Evolutionary conservation across 768 basidiomycete species (phyloP).

Genomic region (Tulasnella sp.): DNA sequence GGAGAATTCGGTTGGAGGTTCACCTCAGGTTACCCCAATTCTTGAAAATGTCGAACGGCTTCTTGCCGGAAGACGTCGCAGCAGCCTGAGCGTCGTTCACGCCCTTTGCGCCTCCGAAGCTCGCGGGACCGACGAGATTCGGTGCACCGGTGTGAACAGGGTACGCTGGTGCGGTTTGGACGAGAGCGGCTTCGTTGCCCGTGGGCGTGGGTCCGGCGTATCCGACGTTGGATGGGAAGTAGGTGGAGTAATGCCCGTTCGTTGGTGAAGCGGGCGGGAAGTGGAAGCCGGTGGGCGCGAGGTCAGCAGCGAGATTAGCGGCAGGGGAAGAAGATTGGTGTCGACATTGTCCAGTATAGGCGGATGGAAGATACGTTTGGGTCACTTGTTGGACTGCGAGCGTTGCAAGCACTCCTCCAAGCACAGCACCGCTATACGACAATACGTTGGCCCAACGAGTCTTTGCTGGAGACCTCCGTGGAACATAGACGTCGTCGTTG

Average conservation of each 20-base stretch:
- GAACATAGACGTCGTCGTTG: neutral
- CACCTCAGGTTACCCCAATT: slow-evolving; percentile 57
- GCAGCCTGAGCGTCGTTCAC: neutral
- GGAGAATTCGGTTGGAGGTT: neutral
- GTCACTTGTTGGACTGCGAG: neutral
- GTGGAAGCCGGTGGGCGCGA: neutral
- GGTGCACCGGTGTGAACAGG: slow-evolving; percentile 52
- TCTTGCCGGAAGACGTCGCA: slow-evolving; percentile 14
- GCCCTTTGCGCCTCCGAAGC: neutral
- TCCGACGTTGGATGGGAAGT: slow-evolving; percentile 70
- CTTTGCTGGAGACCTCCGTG: neutral
- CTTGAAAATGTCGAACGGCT: slow-evolving; percentile 53
- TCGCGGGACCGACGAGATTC: slow-evolving; percentile 17
- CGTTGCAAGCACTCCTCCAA: neutral
- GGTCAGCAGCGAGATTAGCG: neutral
- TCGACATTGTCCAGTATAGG: neutral
- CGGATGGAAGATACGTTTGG: neutral
- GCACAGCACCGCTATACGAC: neutral
- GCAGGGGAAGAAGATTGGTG: neutral
- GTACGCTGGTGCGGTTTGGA: slow-evolving; percentile 31
- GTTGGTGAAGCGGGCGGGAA: slow-evolving; percentile 60
- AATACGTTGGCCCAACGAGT: neutral
- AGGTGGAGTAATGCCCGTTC: slow-evolving; percentile 47
- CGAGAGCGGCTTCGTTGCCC: slow-evolving; percentile 20
- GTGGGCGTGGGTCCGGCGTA: slow-evolving; percentile 66